Percentiles rank a stretch among this genome's conserved stretches.
phyloP scores from a whole-genome alignment of 768 basidiomycete genomes.

The Naganishia vishniacii region DNA sequence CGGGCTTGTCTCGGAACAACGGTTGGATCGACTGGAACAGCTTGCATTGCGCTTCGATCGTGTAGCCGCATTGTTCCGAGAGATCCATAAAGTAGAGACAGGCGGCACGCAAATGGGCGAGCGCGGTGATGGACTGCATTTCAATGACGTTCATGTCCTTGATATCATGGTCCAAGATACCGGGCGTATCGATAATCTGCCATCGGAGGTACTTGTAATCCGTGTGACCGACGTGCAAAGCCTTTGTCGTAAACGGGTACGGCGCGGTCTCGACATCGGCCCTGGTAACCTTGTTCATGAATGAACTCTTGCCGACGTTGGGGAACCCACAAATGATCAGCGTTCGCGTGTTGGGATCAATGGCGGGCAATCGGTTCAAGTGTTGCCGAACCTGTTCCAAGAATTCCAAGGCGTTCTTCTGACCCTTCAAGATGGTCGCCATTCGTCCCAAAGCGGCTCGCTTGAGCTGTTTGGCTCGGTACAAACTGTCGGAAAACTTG shows the following conservation, averaged over 20 bases:
- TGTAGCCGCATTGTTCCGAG: constrained; percentile 96
- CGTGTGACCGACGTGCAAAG: constrained; percentile 94
- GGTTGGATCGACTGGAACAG: constrained; percentile 99
- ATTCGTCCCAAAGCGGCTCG: constrained; percentile 94
- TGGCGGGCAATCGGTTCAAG: constrained; percentile 93
- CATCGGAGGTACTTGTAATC: constrained; percentile 99
- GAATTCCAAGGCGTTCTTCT: constrained; percentile 97
- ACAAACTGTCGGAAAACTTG: constrained; percentile 96
- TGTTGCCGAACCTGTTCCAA: constrained; percentile 99
- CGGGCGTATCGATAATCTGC: constrained; percentile 99
- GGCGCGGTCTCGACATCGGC: constrained; percentile 74
- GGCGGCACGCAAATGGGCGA: constrained; percentile 90
- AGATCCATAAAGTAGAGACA: constrained; percentile 98
- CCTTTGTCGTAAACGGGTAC: constrained; percentile 98
- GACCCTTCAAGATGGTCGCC: constrained; percentile 97
- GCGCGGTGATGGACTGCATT: constrained; percentile 96
- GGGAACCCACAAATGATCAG: constrained; percentile 98
- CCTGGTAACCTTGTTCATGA: constrained; percentile 98
- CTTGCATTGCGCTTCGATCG: constrained; percentile 94
- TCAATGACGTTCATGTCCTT: constrained; percentile 99
- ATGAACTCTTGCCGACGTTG: constrained; percentile 98
- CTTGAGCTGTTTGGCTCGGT: constrained; percentile 98
- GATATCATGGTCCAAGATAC: constrained; percentile 92
- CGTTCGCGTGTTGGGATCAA: constrained; percentile 96
- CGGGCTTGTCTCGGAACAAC: constrained; percentile 87